Percentiles rank a stretch among this genome's conserved stretches.
Evolutionary conservation across 352 stramenopile species (phyloP).

Genomic region (Phytophthora uliginosa): DNA sequence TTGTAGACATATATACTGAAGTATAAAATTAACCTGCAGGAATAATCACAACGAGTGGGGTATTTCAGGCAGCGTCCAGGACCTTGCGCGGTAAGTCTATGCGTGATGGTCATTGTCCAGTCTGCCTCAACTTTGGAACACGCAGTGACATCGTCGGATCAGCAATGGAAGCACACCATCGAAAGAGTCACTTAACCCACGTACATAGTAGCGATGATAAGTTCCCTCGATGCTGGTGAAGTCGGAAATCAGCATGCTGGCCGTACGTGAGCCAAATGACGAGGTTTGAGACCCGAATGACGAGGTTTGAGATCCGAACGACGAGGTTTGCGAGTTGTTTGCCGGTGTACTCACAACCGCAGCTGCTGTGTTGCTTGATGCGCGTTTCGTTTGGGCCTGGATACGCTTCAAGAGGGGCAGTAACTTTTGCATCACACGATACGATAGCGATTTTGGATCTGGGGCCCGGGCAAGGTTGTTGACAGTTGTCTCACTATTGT

Average conservation of each 20-base stretch:
- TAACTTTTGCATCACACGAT: conserved; percentile 25
- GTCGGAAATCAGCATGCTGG: conserved; percentile 32
- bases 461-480: conserved; percentile 27
- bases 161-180: conserved; percentile 18
- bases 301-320: conserved; percentile 1
- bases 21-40: not conserved
- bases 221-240: conserved; percentile 48
- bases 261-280: conserved; percentile 15
- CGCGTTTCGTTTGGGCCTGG: conserved; percentile 13
- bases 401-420: conserved; percentile 27
- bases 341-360: not conserved
- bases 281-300: conserved; percentile 6
- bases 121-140: not conserved
- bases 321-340: conserved; percentile 2
- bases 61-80: conserved; percentile 3
- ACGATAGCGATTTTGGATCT: conserved; percentile 23
- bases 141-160: not conserved
- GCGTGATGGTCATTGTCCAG: not conserved
- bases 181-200: conserved; percentile 19
- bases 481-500: conserved; percentile 31
- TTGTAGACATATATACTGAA: not conserved
- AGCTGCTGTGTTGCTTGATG: not conserved
- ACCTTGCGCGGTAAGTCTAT: not conserved
- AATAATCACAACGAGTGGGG: not conserved
- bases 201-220: conserved; percentile 55